Base-by-base conservation (phyloP, 2,329 filamentous ascomycete species). In the Cladosporium sphaerospermum region DNA sequence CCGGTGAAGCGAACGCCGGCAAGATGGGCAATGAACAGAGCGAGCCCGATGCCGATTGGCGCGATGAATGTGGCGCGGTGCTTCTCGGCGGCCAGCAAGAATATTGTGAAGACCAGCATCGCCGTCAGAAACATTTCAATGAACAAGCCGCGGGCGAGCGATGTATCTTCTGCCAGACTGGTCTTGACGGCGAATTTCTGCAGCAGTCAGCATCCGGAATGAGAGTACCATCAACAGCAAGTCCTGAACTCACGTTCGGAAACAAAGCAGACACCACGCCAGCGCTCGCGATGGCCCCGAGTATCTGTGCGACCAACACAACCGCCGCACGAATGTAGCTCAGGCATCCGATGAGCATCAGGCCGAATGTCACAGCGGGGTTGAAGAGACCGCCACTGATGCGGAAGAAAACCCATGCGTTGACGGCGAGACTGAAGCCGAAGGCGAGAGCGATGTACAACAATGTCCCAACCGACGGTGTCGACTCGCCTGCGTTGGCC, bases 291-390 rank as follows among this genome's bases (percentile, higher is more conserved):
- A 78, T 74, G 45, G 66, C 71, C 37, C 72, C 75, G 13, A 75
- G 56, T 2, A 78, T 60, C 62, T 78, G 75, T 3, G 73, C 63
- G 56, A 76, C 54, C 51, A 75, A 69, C 57, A 76, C 67, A 32
- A 77, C 56, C 31, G 57, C 55, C 11, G 69, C 74, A 44, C 75
- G 71, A 32, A 68, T 33, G 71, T 72, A 77, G 23, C 64, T 64
- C 16, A 77, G 61, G 9, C 73, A 74, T 45, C 75, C 75, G 52
- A 76, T 69, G 48, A 78, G 61, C 28, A 68, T 70, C 61, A 78
- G 63, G 16, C 71, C 75, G 19, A 78, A 60, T 1, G 74, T 75
- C n/a, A 78, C 75, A 64, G 66, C 67, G 8, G 66, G 66, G 43
- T 68, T 68, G 61, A 69, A 68, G 37, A 68, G 58, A 37, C 64